These are phyloP conservation scores for Podila horticola DNA, from an alignment of 192 early-diverging fungal species.

Conservation along the genomic window DNA sequence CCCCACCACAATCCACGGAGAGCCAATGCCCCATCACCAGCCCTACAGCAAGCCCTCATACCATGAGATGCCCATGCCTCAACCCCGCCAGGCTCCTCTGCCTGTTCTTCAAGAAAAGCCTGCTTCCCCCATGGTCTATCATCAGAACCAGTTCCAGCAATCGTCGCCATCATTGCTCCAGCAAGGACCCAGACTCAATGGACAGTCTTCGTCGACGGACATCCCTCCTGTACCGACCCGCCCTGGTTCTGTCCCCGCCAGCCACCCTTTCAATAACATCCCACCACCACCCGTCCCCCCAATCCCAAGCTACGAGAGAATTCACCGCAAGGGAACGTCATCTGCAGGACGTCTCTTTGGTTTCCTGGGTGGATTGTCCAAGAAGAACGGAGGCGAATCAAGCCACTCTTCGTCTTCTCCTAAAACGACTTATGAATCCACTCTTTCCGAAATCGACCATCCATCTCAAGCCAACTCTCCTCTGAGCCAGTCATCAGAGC, in stretches of 20 bases:
- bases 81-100: slow-evolving; percentile 1
- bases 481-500: background rate
- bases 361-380: slow-evolving; percentile 44
- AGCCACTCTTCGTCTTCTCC: slow-evolving; percentile 17
- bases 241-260: slow-evolving; percentile 5
- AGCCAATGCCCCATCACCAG: slow-evolving; percentile 41
- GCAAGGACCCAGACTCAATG: background rate
- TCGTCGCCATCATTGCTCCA: slow-evolving; percentile 39
- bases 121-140: slow-evolving; percentile 32
- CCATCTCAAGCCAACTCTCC: slow-evolving; percentile 1
- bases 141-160: slow-evolving; percentile 38
- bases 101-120: slow-evolving; percentile 25
- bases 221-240: slow-evolving; percentile 35
- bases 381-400: slow-evolving; percentile 38
- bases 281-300: slow-evolving; percentile 23
- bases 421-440: slow-evolving; percentile 27
- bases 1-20: slow-evolving; percentile 49
- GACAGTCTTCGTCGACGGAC: slow-evolving; percentile 8
- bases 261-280: slow-evolving; percentile 2
- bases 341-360: slow-evolving; percentile 45
- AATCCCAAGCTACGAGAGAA: slow-evolving; percentile 8
- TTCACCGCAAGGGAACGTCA: slow-evolving; percentile 37
- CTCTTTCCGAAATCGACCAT: slow-evolving; percentile 3
- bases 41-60: slow-evolving; percentile 15
- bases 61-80: slow-evolving; percentile 16